Evolutionary conservation across 257 asterid genomes (phyloP), one percentile per base, ranked within the genome.

Genomic region (Solanum clarkiae): DNA sequence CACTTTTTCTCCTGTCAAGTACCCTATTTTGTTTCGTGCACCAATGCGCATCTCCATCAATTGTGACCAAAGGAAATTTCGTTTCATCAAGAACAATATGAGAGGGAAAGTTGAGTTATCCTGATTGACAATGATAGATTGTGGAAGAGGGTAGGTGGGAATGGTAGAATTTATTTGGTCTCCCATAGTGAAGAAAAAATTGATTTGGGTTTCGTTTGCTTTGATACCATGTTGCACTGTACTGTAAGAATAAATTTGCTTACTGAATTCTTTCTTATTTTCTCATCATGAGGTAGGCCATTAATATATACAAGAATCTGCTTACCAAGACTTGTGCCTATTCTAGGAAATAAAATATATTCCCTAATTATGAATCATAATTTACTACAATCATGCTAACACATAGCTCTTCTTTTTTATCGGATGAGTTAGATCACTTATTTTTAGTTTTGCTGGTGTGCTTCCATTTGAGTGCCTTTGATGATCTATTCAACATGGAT

Each of bases 41-140:
- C 70, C 71, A 70, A 70, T 84, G 55, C 71, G 70, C 81, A 84
- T 84, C 55, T 84, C 70, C 81, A 84, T 84, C 10, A 84, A 74
- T 68, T 84, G 71, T 26, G 82, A 84, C 81, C 82, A 84, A 84
- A 13, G 40, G 40, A 53, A n/a, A 69, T 36, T 84, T 84, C 8
- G 49, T 42, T 24, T 83, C 85, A 65, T 65, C 80, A 6, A 83
- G 49, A n/a, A 66, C 11, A 32, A 84, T 68, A 59, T n/a, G 29
- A 3, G 8, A 59, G 66, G 29, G 14, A 20, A 59, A 9, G 14
- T 1, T 8, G 66, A 59, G 66, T n/a, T 20, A 20, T 59, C 32
- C 3, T 59, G 66, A 20, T 59, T 29, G 44, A 40, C 44, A 40
- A 40, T 40, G 44, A 40, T 5, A 40, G 6, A 40, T 40, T 3